Evolutionary conservation across 768 basidiomycete species (phyloP).

Genomic region (Mrakia blollopis): DNA sequence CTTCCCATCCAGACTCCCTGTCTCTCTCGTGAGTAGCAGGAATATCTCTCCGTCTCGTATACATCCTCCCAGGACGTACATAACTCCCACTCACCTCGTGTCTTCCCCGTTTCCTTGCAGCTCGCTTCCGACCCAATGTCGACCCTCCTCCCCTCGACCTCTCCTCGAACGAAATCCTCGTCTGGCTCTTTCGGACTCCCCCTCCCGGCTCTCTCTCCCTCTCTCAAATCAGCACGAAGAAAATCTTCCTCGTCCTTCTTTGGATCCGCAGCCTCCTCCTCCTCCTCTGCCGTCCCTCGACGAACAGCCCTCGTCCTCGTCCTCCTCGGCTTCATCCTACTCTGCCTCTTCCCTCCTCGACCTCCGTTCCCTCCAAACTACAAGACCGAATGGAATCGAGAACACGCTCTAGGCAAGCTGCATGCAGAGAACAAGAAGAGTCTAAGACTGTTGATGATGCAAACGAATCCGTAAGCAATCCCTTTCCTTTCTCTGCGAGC

Average conservation of each 20-base stretch:
- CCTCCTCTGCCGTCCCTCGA: neutral
- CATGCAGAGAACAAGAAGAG: neutral
- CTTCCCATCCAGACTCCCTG: neutral
- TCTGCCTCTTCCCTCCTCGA: constrained; percentile 5
- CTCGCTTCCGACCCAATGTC: neutral
- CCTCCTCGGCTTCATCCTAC: neutral
- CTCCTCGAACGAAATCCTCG: neutral
- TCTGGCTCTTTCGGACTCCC: neutral
- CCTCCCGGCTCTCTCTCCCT: neutral
- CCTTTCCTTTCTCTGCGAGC: neutral
- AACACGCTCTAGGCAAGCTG: neutral
- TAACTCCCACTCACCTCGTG: neutral
- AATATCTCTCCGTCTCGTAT: too few relatives aligned
- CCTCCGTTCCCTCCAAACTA: constrained; percentile 3
- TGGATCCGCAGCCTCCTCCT: neutral
- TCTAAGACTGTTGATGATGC: neutral
- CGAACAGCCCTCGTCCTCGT: neutral
- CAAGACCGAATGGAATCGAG: neutral
- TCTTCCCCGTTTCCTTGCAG: neutral
- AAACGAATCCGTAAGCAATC: neutral
- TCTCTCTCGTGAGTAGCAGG: too few relatives aligned
- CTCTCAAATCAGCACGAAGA: neutral
- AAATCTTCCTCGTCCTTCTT: neutral
- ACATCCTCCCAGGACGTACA: neutral
- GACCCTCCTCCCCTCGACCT: neutral